A percentile compares a stretch with the other conserved stretches of the same genome.
Evolutionary conservation across 2,329 filamentous ascomycete species (phyloP).

Genomic region (Fusarium illudens): DNA sequence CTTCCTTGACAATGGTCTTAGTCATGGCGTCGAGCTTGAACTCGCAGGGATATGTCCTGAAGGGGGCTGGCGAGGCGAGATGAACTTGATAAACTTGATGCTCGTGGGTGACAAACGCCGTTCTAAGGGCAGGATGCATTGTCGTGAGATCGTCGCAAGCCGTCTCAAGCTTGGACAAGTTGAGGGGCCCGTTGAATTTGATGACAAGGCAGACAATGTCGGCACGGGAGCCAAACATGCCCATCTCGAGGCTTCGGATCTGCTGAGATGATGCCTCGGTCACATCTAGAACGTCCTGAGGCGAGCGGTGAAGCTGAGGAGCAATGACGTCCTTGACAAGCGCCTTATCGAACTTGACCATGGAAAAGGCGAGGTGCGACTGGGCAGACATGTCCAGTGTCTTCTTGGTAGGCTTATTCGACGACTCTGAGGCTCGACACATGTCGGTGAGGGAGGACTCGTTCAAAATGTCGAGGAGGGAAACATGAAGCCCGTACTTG

Average conservation of each 20-base stretch:
- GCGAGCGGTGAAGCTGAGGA: slow-evolving; percentile 54
- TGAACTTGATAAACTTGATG: slow-evolving; percentile 60
- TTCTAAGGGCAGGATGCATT: slow-evolving; percentile 62
- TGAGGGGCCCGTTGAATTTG: slow-evolving; percentile 55
- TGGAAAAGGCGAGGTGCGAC: not conserved
- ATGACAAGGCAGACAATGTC: slow-evolving; percentile 60
- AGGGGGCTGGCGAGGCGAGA: slow-evolving; percentile 55
- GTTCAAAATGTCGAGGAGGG: slow-evolving; percentile 54
- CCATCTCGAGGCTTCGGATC: slow-evolving; percentile 58
- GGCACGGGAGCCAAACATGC: slow-evolving; percentile 53
- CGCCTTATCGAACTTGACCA: slow-evolving; percentile 41
- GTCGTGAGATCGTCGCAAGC: slow-evolving; percentile 55
- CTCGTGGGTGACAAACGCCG: slow-evolving; percentile 59
- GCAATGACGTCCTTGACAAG: slow-evolving; percentile 54
- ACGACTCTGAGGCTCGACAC: slow-evolving; percentile 47
- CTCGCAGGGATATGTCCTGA: slow-evolving; percentile 53
- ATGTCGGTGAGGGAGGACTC: slow-evolving; percentile 56
- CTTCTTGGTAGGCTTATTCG: slow-evolving; percentile 20
- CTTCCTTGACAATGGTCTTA: slow-evolving; percentile 54
- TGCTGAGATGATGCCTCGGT: slow-evolving; percentile 59
- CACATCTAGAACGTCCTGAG: slow-evolving; percentile 56
- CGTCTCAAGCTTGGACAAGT: slow-evolving; percentile 54
- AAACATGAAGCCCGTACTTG: slow-evolving; percentile 51
- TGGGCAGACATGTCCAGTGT: not conserved
- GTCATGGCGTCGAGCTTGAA: slow-evolving; percentile 50